Conservation (phyloP, 2,329 filamentous ascomycete species). For the Aspergillus japonicus region DNA sequence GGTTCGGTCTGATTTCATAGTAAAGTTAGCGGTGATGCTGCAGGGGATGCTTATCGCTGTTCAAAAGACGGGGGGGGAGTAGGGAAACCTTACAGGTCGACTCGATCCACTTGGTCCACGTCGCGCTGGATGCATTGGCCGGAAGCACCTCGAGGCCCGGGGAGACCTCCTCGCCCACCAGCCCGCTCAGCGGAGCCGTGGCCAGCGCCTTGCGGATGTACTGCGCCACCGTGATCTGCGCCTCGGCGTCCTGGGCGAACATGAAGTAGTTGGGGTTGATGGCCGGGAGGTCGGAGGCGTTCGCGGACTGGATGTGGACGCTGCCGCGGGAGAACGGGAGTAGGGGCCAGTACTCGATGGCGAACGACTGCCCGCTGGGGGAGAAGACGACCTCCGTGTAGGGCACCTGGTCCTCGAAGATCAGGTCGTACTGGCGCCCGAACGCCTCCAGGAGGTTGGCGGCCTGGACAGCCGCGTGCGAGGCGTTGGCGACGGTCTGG, state of each 20-base stretch:
- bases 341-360: conserved; percentile 26
- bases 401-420: conserved; percentile 27
- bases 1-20: not conserved
- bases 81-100: no score
- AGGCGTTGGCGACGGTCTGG: conserved; percentile 24
- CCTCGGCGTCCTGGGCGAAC: conserved; percentile 23
- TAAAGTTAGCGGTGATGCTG: no score
- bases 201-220: conserved; percentile 24
- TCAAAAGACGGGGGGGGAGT: no score
- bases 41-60: no score
- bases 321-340: conserved; percentile 34
- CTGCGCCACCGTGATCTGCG: conserved; percentile 8
- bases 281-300: conserved; percentile 21
- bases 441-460: conserved; percentile 25
- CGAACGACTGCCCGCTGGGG: conserved; percentile 15
- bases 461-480: conserved; percentile 22
- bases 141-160: conserved; percentile 23
- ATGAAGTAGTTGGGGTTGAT: conserved; percentile 35
- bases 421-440: conserved; percentile 29
- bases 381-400: conserved; percentile 29
- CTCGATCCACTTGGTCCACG: no score
- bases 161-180: conserved; percentile 19
- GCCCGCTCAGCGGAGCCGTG: conserved; percentile 19
- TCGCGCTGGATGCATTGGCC: not conserved
- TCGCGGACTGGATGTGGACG: conserved; percentile 26